Evolutionary conservation across 345 rosid species (phyloP), one percentile per base, ranked within the genome.

Genomic region (Arabis hirsuta): DNA sequence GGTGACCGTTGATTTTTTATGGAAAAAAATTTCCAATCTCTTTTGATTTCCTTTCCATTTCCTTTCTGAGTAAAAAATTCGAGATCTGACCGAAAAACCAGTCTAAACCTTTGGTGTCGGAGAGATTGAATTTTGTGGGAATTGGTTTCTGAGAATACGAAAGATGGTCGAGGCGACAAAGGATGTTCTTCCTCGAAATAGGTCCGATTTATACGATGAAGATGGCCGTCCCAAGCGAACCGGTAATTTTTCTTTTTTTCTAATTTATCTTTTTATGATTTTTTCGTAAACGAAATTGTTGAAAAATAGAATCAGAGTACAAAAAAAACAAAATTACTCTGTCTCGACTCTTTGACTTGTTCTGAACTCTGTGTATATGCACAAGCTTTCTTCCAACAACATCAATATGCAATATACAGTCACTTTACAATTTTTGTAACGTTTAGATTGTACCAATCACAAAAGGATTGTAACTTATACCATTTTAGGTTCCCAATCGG

Each of bases 171-270:
- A 32, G 55, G 46, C 67, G 1, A 24, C 12, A 32, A 63, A 55
- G 64, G 71, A 64, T 64, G 52, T 53, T 51, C 76, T 71, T 52
- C 71, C 77, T 1, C 27, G 39, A n/a, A 45, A 6, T 8, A 65
- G 4, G 46, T 64, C 77, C 24, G 56, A 64, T 13, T 24, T 36
- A 34, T 73, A 13, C 14, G 77, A 73, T 46, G 77, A 73, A 7
- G 77, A 73, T 55, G 77, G 77, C 38, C 77, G 71, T 54, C 71
- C 71, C 38, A 73, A 64, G 29, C 54, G 71, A 44, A 73, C 64
- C 4, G 77, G 77, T 73, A 73, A 53, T 31, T 39, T 0, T 8
- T 29, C 5, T 29, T 34, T 3, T 39, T 2, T 9, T 20, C 56
- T 8, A 29, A 45, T 31, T 42, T 67, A 1, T 67, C 31, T 4